Conservation (phyloP, 176 grass and related monocot species). For the Musa beccarii region DNA sequence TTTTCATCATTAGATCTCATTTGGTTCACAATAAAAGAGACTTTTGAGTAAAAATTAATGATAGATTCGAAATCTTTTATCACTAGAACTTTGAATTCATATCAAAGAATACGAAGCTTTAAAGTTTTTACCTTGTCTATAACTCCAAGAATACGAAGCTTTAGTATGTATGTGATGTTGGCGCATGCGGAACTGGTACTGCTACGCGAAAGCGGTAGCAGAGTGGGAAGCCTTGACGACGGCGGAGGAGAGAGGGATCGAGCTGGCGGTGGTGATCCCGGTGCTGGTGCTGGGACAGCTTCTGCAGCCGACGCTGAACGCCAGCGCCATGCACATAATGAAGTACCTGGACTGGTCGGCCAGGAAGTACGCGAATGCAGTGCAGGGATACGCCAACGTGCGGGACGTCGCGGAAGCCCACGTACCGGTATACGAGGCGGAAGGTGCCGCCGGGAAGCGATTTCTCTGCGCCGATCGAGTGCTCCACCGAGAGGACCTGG, state of each 20-base stretch:
- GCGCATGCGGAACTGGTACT: slow-evolving; percentile 1
- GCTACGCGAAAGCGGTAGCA: not conserved
- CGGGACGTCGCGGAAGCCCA: slow-evolving; percentile 7
- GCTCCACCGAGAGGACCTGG: slow-evolving; percentile 75
- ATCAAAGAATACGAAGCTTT: no score
- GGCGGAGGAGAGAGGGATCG: not conserved
- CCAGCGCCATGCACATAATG: not conserved
- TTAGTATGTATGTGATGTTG: no score
- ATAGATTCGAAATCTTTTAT: no score
- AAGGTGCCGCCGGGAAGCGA: slow-evolving; percentile 3
- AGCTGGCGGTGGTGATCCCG: slow-evolving; percentile 10
- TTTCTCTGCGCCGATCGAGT: slow-evolving; percentile 76
- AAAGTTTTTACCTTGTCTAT: no score
- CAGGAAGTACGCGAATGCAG: not conserved
- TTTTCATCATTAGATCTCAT: no score
- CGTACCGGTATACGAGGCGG: not conserved
- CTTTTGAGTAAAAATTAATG: no score
- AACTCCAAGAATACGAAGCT: no score
- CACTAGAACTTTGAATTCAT: no score
- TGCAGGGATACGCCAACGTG: slow-evolving; percentile 8
- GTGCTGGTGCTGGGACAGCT: slow-evolving; percentile 2
- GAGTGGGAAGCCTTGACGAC: not conserved
- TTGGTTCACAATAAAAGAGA: no score
- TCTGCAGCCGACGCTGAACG: slow-evolving; percentile 12
- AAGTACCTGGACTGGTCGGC: slow-evolving; percentile 10